Evolutionary conservation across 805 yeast species (phyloP), one percentile per base, ranked within the genome.

Genomic region (Schizosaccharomyces osmophilus): DNA sequence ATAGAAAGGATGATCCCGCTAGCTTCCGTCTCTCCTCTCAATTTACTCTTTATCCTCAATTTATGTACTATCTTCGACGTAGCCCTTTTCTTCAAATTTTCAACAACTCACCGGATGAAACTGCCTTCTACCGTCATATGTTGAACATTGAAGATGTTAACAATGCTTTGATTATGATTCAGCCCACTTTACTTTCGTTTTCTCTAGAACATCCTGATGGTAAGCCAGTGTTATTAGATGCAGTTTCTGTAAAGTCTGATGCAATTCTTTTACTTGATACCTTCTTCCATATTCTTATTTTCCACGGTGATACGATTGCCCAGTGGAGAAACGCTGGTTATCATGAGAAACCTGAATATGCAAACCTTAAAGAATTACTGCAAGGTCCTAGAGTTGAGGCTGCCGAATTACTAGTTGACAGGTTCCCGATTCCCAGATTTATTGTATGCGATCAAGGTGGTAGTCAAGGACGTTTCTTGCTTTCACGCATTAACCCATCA

Each of bases 371-470:
- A 72, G 81, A 79, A 62, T 79, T 93, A 72, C 80, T 93, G 68
- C 90, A 87, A 63, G 89, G 83, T 65, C 96, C 98, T 58, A 83
- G 87, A 69, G 78, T 79, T 62, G 99, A 93, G 73, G 97, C 97
- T 26, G 90, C 95, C 5, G 87, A 84, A 67, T 77, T 94, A 65
- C 80, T 93, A 68, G 81, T 85, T 48, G 97, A 93, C 70, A 80
- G 99, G 70, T 90, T 87, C 82, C 99, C 99, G 67, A 78, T 93
- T 69, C 99, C 99, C 59, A 81, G 98, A 73, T 93, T 90, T 70
- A 89, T 93, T 67, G 95, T 90, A 68, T 87, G 96, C 63, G 97
- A 90, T 71, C 97, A 90, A 68, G 97, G 98, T 68, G 97, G 96
- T 62, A 89, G 97, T 17, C 99, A 93, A 74, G 97, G 97, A 2